Evolutionary conservation across 805 yeast genomes (phyloP).

Genomic region (Geotrichum ghanense): DNA sequence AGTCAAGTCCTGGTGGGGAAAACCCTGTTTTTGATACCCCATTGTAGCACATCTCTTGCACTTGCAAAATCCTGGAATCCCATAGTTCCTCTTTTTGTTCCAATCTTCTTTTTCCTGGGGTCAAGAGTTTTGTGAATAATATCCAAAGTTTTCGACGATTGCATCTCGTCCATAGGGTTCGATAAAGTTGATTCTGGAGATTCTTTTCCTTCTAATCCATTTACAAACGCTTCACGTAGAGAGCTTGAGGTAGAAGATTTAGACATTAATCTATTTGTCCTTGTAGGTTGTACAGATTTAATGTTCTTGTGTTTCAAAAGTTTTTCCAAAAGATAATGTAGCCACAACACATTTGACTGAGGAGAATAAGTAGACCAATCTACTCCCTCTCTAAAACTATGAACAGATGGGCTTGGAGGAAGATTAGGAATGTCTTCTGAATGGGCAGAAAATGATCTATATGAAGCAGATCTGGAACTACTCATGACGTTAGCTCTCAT

Average conservation of each 20-base stretch:
- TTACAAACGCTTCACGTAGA: conserved; percentile 10
- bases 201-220: conserved; percentile 5
- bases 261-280: conserved; percentile 14
- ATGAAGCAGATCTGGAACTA: conserved; percentile 1
- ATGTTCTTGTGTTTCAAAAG: conserved; percentile 33
- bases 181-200: conserved; percentile 2
- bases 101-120: conserved; percentile 17
- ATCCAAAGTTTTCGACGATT: conserved; percentile 14
- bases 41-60: conserved; percentile 15
- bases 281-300: conserved; percentile 9
- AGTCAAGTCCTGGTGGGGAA: conserved; percentile 7
- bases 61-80: conserved; percentile 17
- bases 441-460: conserved; percentile 4
- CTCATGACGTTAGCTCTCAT: conserved; percentile 32
- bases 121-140: conserved; percentile 14
- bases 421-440: conserved; percentile 1
- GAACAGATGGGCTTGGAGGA: background rate
- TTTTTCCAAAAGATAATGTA: conserved; percentile 46
- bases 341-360: conserved; percentile 50
- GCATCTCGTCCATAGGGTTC: conserved; percentile 11
- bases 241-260: conserved; percentile 14
- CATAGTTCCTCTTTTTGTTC: conserved; percentile 6
- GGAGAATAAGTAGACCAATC: conserved; percentile 40
- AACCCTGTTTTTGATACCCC: conserved; percentile 15
- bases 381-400: conserved; percentile 17